These are phyloP conservation scores for Fraxinus cuspidata DNA, from an alignment of 257 asterid genomes.

Conservation along the genomic window DNA sequence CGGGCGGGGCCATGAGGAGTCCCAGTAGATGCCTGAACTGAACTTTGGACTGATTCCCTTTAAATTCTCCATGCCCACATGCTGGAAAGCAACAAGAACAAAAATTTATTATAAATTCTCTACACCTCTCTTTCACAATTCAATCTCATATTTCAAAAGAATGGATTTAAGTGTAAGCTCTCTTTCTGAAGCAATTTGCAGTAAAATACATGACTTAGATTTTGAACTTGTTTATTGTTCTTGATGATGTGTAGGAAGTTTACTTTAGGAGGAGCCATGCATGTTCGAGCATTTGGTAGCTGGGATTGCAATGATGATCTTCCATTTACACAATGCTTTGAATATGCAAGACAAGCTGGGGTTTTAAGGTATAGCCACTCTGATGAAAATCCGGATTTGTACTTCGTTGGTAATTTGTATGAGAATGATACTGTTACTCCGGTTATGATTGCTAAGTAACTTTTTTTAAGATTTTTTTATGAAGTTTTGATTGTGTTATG, in stretches of 20 bases:
- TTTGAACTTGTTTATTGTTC: too few species aligned
- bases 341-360: slow-evolving; percentile 57
- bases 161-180: slow-evolving; percentile 36
- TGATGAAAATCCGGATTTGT: slow-evolving; percentile 64
- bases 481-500: background rate
- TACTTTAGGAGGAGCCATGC: slow-evolving; percentile 45
- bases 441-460: slow-evolving; percentile 55
- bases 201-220: too few species aligned
- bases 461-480: background rate
- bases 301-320: slow-evolving; percentile 64
- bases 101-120: too few species aligned
- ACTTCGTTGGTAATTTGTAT: slow-evolving; percentile 75
- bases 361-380: slow-evolving; percentile 54
- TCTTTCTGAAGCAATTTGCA: too few species aligned
- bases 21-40: too few species aligned
- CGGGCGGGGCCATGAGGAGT: too few species aligned
- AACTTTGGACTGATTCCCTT: too few species aligned
- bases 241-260: too few species aligned
- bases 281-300: slow-evolving; percentile 81
- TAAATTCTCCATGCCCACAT: slow-evolving; percentile 22
- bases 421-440: slow-evolving; percentile 66
- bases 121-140: background rate
- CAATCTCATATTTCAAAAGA: background rate
- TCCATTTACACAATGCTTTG: slow-evolving; percentile 77
- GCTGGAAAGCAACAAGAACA: background rate